phyloP scores from a whole-genome alignment of 768 basidiomycete species.

The Cyclocybe aegerita region DNA sequence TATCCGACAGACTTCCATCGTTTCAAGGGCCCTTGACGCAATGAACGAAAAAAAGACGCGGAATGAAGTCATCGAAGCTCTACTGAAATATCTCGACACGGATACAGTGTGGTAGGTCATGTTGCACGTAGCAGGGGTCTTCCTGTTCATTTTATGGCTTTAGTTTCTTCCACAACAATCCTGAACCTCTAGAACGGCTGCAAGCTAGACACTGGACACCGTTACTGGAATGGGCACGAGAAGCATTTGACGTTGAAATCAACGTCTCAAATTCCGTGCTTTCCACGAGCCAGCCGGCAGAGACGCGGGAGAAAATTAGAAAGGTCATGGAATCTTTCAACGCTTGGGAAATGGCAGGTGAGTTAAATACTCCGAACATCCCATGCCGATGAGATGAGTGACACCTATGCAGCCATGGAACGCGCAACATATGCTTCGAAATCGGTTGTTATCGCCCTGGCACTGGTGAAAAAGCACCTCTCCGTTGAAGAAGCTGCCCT shows the following conservation, averaged over 20 bases:
- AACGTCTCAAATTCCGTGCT: slow-evolving; percentile 71
- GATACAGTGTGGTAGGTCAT: slow-evolving; percentile 82
- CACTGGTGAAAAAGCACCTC: slow-evolving; percentile 73
- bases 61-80: slow-evolving; percentile 58
- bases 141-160: slow-evolving; percentile 2
- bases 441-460: slow-evolving; percentile 86
- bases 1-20: slow-evolving; percentile 75
- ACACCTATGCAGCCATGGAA: slow-evolving; percentile 71
- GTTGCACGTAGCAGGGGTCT: background rate
- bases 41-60: slow-evolving; percentile 57
- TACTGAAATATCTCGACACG: slow-evolving; percentile 88
- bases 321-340: slow-evolving; percentile 63
- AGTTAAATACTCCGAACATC: slow-evolving; percentile 21
- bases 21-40: slow-evolving; percentile 86
- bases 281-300: slow-evolving; percentile 64
- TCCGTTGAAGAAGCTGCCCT: slow-evolving; percentile 82
- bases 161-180: slow-evolving; percentile 84
- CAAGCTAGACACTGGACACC: slow-evolving; percentile 90
- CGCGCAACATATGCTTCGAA: slow-evolving; percentile 87
- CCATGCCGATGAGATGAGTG: slow-evolving; percentile 1
- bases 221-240: slow-evolving; percentile 73
- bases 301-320: slow-evolving; percentile 61
- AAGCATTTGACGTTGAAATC: slow-evolving; percentile 67
- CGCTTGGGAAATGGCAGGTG: slow-evolving; percentile 88
- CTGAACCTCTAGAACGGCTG: slow-evolving; percentile 69